phyloP scores from a whole-genome alignment of 2,329 filamentous ascomycete species.

The Pseudopithomyces maydicus region DNA sequence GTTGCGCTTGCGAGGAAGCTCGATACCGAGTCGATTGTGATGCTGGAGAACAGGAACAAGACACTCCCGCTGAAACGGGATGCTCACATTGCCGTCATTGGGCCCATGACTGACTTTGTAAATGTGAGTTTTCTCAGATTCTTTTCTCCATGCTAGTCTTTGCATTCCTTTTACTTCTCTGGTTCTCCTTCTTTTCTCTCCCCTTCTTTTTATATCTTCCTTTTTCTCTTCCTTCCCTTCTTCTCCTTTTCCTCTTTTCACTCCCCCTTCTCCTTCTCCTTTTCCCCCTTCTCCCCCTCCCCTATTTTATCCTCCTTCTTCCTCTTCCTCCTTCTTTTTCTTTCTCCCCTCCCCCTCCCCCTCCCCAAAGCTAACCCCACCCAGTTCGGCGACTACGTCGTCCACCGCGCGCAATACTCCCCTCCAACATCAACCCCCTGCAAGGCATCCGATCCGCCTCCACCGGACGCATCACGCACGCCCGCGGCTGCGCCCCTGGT shows the following conservation, averaged over 20 bases:
- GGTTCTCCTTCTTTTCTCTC: no score
- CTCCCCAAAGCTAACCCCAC: constrained; percentile 23
- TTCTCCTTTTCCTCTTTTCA: no score
- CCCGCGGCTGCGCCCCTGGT: constrained; percentile 76
- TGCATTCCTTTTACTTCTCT: no score
- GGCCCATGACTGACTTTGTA: constrained; percentile 75
- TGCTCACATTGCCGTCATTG: constrained; percentile 74
- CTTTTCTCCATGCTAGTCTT: constrained; percentile 3
- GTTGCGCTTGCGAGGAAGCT: constrained; percentile 67
- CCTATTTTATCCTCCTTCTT: no score
- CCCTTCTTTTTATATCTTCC: no score
- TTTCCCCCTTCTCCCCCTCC: no score
- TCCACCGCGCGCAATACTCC: constrained; percentile 64
- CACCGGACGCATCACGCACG: constrained; percentile 66
- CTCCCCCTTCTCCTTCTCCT: no score
- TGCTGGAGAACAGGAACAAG: constrained; percentile 72
- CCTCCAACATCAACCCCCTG: constrained; percentile 69
- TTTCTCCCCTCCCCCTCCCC: background rate
- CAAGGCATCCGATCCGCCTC: constrained; percentile 68
- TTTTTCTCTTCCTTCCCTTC: no score
- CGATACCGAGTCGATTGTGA: constrained; percentile 71
- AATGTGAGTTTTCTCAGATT: constrained; percentile 57
- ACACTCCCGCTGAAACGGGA: constrained; percentile 69
- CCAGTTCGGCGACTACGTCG: constrained; percentile 75
- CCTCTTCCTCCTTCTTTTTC: no score